A percentile compares a stretch with the other conserved stretches of the same genome.
Evolutionary conservation across 164 flowering plant genomes (phyloP).

Genomic region (Aristolochia californica): DNA sequence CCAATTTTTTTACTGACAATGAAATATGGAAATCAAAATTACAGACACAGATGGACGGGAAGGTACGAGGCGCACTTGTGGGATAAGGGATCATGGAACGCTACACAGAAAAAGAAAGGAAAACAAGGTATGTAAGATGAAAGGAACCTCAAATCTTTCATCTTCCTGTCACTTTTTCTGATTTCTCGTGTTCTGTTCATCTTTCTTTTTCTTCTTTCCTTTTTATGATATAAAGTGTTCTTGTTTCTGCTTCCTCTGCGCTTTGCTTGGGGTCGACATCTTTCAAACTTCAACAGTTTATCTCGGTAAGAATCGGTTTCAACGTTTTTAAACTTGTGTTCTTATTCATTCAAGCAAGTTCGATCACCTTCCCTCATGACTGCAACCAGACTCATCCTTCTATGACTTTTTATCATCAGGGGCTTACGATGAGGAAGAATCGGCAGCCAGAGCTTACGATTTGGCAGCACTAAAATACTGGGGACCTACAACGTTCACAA

Average conservation of each 20-base stretch:
- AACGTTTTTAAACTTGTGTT: neutral
- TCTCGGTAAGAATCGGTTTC: constrained; percentile 28
- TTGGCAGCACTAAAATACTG: constrained; percentile 61
- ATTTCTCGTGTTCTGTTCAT: neutral
- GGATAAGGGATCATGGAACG: constrained; percentile 63
- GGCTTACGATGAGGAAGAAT: constrained; percentile 59
- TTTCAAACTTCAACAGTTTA: constrained; percentile 27
- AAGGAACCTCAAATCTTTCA: neutral
- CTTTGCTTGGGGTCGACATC: too few species aligned
- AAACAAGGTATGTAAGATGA: constrained; percentile 34
- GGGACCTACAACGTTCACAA: constrained; percentile 50
- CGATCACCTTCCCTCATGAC: neutral
- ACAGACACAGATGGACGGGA: constrained; percentile 66
- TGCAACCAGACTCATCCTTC: neutral
- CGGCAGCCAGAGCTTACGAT: constrained; percentile 64
- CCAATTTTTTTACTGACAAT: neutral
- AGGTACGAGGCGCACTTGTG: constrained; percentile 62
- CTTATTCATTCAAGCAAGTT: neutral
- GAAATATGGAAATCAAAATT: neutral
- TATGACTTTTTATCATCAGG: constrained; percentile 22
- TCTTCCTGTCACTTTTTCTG: neutral
- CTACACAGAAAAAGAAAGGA: constrained; percentile 58
- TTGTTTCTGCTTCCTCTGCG: too few species aligned
- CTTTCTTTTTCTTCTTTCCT: neutral
- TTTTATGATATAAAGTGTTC: neutral